phyloP scores from a whole-genome alignment of 352 stramenopile species.

The Phytophthora pluvialis region DNA sequence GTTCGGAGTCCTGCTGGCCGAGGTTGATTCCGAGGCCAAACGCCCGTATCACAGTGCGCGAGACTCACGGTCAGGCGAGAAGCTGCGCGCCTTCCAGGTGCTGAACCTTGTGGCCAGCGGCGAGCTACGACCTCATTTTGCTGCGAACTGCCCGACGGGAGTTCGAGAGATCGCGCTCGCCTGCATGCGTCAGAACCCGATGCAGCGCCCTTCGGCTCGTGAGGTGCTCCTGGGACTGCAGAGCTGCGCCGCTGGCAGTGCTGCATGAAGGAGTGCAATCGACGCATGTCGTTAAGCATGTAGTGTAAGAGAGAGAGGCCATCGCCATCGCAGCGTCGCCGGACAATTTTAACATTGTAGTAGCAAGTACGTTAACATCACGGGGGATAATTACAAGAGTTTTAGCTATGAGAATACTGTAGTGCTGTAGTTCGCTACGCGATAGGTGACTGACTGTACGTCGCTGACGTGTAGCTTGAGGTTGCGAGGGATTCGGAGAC shows the following conservation, averaged over 20 bases:
- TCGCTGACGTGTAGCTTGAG: constrained; percentile 2
- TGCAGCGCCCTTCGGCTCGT: constrained; percentile 33
- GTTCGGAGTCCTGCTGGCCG: constrained; percentile 58
- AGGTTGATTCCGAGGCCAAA: constrained; percentile 50
- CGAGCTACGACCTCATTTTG: constrained; percentile 41
- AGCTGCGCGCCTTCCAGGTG: constrained; percentile 37
- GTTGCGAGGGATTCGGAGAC: neutral
- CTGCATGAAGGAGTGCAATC: constrained; percentile 5
- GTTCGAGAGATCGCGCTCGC: constrained; percentile 38
- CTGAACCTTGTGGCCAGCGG: constrained; percentile 42
- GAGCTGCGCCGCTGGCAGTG: constrained; percentile 15
- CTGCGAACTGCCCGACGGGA: constrained; percentile 27
- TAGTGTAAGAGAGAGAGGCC: constrained; percentile 2
- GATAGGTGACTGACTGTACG: constrained; percentile 4
- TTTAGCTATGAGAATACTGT: constrained; percentile 22
- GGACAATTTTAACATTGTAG: constrained; percentile 29
- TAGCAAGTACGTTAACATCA: constrained; percentile 7
- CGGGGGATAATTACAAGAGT: constrained; percentile 35
- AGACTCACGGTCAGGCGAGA: constrained; percentile 22
- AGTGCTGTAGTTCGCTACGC: constrained; percentile 3
- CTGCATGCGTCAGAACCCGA: constrained; percentile 41
- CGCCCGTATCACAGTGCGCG: constrained; percentile 28
- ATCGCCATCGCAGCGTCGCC: constrained; percentile 23
- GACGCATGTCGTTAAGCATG: neutral
- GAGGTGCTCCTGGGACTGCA: constrained; percentile 24